A percentile compares a stretch with the other conserved stretches of the same genome.
These are phyloP conservation scores for Candida maltosa DNA, from an alignment of 805 yeast species.

Conservation along the genomic window DNA sequence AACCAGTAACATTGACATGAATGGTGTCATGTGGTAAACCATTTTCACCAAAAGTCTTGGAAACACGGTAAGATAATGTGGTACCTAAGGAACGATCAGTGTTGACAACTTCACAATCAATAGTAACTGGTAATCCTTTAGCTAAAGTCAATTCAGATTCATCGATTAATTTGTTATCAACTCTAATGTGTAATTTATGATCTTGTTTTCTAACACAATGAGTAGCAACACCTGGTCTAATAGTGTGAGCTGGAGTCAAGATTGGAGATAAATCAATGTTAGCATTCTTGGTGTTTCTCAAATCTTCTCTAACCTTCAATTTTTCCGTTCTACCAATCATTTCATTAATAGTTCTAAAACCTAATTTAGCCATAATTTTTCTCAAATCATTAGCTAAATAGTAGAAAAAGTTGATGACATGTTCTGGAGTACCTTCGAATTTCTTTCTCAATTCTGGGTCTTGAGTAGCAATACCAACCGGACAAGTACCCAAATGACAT, in stretches of 20 bases:
- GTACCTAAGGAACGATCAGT: slow-evolving; percentile 97
- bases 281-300: slow-evolving; percentile 84
- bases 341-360: slow-evolving; percentile 93
- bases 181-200: slow-evolving; percentile 85
- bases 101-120: slow-evolving; percentile 89
- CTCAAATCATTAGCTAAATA: slow-evolving; percentile 91
- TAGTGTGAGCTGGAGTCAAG: slow-evolving; percentile 92
- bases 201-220: slow-evolving; percentile 90
- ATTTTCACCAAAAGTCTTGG: slow-evolving; percentile 87
- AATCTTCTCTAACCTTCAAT: slow-evolving; percentile 77
- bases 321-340: slow-evolving; percentile 98
- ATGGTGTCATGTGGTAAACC: slow-evolving; percentile 96
- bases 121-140: slow-evolving; percentile 92
- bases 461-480: slow-evolving; percentile 98
- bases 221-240: slow-evolving; percentile 96
- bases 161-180: slow-evolving; percentile 93
- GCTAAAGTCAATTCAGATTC: slow-evolving; percentile 95
- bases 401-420: slow-evolving; percentile 95
- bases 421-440: slow-evolving; percentile 96
- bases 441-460: slow-evolving; percentile 91
- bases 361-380: slow-evolving; percentile 88
- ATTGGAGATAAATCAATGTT: slow-evolving; percentile 90
- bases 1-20: slow-evolving; percentile 86
- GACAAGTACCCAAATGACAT: slow-evolving; percentile 84
- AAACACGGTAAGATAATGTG: slow-evolving; percentile 88